Conservation (phyloP, 2,329 filamentous ascomycete species). For the Colletotrichum tamarilloi region DNA sequence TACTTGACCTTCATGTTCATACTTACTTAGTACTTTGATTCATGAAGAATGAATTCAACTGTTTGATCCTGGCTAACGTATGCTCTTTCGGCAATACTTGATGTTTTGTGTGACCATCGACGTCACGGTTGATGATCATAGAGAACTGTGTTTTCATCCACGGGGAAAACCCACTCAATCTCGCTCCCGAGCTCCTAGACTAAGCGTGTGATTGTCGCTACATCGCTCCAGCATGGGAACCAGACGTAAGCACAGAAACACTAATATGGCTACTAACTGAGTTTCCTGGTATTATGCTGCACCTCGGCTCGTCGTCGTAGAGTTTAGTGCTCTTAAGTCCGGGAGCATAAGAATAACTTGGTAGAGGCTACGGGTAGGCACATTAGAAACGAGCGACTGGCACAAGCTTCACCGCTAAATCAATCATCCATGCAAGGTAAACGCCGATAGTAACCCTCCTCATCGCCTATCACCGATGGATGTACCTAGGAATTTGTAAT, state of each 20-base stretch:
- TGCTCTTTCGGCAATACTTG: not conserved
- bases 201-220: not conserved
- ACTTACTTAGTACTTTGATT: not conserved
- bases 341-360: not conserved
- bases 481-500: not conserved
- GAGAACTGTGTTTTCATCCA: not conserved
- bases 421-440: not conserved
- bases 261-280: not conserved
- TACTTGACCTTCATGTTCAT: not conserved
- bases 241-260: too few species aligned
- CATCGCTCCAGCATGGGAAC: too few species aligned
- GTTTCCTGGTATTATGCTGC: not conserved
- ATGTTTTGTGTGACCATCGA: not conserved
- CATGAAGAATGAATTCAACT: not conserved
- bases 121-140: not conserved
- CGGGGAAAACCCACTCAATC: not conserved
- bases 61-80: not conserved
- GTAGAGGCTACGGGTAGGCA: not conserved
- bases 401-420: constrained; percentile 1
- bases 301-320: not conserved
- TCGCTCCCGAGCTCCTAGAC: not conserved
- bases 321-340: not conserved
- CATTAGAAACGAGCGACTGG: not conserved
- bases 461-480: constrained; percentile 20
- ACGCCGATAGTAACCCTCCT: constrained; percentile 3